Evolutionary conservation across 1,284 basidiomycete species (phyloP).

Genomic region (Phellinidium pouzarii): DNA sequence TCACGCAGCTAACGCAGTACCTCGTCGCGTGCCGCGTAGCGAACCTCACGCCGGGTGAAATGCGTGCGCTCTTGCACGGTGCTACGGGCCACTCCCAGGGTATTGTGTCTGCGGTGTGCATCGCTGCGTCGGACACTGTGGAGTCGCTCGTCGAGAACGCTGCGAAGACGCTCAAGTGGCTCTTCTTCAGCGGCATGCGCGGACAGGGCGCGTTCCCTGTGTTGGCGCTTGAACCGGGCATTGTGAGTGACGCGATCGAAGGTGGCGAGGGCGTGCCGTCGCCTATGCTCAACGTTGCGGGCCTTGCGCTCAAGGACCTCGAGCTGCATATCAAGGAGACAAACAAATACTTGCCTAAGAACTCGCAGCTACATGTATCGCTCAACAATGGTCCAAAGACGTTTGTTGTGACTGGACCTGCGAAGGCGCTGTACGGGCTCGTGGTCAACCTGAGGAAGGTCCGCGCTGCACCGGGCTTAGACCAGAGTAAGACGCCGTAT

Average conservation of each 20-base stretch:
- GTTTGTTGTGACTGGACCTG: constrained; percentile 91
- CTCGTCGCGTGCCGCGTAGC: constrained; percentile 73
- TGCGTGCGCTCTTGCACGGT: constrained; percentile 73
- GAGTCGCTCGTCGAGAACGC: constrained; percentile 73
- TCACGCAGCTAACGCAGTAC: constrained; percentile 94
- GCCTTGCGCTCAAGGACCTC: constrained; percentile 73
- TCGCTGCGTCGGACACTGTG: constrained; percentile 75
- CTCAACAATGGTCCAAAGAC: constrained; percentile 89
- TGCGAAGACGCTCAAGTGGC: constrained; percentile 81
- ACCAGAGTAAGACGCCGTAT: constrained; percentile 92
- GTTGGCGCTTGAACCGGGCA: constrained; percentile 81
- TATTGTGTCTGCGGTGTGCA: constrained; percentile 85
- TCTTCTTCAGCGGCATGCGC: constrained; percentile 91
- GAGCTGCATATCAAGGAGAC: constrained; percentile 83
- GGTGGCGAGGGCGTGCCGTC: constrained; percentile 91
- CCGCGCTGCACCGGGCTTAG: constrained; percentile 78
- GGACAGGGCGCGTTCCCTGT: constrained; percentile 96
- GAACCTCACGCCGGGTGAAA: constrained; percentile 72
- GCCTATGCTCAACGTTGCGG: constrained; percentile 90
- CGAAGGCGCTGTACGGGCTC: constrained; percentile 90
- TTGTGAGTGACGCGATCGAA: constrained; percentile 83
- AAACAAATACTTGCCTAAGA: constrained; percentile 77
- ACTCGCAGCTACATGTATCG: constrained; percentile 79
- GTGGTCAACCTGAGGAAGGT: constrained; percentile 87
- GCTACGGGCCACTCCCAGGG: constrained; percentile 97